Evolutionary conservation across 495 filamentous ascomycete species (phyloP), one percentile per base, ranked within the genome.

Genomic region (Tuber borchii): DNA sequence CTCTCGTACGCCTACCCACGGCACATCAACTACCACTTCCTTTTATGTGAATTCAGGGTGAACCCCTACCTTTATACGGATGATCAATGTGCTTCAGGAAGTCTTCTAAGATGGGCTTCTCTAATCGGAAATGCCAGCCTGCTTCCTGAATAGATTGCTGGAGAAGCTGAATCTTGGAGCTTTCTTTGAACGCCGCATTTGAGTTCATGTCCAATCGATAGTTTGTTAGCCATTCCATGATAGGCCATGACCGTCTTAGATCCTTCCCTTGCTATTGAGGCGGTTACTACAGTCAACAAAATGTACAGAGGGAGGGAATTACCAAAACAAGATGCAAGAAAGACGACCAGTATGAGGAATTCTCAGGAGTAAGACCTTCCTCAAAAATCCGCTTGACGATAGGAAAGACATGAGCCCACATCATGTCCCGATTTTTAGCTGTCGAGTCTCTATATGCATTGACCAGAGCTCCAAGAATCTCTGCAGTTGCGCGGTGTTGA

Each of bases 181-280:
- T 97, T 80, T 99, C 96, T 84, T 99, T 99, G 88, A 99, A 99
- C 16, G 95, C 95, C 7, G 95, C 95, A 83, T 98, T 97, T 0
- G 95, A 97, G 37, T 89, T 85, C 91, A 97, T 95, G 81, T 99
- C 95, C 31, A 99, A 86, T 45, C 92, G 88, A 88, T 97, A 97
- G 76, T 90, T 89, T 19, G 90, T 89, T 46, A 99, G 87, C 86
- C 90, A 92, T 76, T 94, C 91, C 40, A 97, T 88, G 74, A 99
- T 86, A 72, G 97, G 96, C 88, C 91, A 93, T 5, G 89, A 89
- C 72, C 95, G 89, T 76, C 95, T 87, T 26, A 95, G 94, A 84
- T 99, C 95, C 75, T 93, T 95, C 48, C 88, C 89, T 82, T 91
- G 89, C 69, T 83, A 44, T 31, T 71, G 69, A 39, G 9, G 43